Evolutionary conservation across 148 eudicot genomes (phyloP).

Genomic region (Amaranthus cruentus): DNA sequence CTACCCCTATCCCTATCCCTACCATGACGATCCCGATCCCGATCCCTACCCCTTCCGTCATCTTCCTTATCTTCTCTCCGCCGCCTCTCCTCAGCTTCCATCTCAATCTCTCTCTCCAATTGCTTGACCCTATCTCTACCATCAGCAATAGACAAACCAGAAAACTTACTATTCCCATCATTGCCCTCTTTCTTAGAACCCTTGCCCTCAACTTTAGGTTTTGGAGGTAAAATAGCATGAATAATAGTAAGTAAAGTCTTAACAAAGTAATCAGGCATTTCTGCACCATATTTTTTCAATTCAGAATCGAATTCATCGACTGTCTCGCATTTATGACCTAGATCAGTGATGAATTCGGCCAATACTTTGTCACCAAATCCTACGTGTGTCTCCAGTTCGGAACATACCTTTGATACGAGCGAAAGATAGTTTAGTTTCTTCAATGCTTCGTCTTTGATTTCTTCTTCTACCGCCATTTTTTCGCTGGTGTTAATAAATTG

Average conservation of each 20-base stretch:
- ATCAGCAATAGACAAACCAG: slow-evolving; percentile 56
- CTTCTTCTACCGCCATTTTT: slow-evolving; percentile 3
- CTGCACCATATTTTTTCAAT: slow-evolving; percentile 66
- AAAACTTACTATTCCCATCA: slow-evolving; percentile 26
- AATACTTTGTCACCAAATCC: slow-evolving; percentile 63
- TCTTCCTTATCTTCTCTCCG: slow-evolving; percentile 12
- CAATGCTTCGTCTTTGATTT: slow-evolving; percentile 31
- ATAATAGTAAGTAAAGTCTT: slow-evolving; percentile 64
- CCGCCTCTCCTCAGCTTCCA: slow-evolving; percentile 31
- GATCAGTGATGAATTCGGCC: slow-evolving; percentile 68
- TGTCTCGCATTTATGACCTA: slow-evolving; percentile 48
- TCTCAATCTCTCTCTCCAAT: slow-evolving; percentile 31
- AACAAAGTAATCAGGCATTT: slow-evolving; percentile 80
- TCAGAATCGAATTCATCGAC: slow-evolving; percentile 67
- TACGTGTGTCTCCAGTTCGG: slow-evolving; percentile 69
- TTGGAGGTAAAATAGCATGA: slow-evolving; percentile 84
- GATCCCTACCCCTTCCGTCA: slow-evolving; percentile 12
- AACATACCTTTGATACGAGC: slow-evolving; percentile 69
- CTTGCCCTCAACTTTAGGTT: slow-evolving; percentile 25
- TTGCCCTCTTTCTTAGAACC: slow-evolving; percentile 23
- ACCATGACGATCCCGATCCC: slow-evolving; percentile 15
- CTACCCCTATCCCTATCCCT: slow-evolving; percentile 25
- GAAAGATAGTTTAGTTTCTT: slow-evolving; percentile 70
- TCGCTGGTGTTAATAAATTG: neutral
- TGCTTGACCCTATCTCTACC: slow-evolving; percentile 36